Base-by-base conservation (phyloP, 768 basidiomycete species). In the Phaeolepiota aurea region DNA sequence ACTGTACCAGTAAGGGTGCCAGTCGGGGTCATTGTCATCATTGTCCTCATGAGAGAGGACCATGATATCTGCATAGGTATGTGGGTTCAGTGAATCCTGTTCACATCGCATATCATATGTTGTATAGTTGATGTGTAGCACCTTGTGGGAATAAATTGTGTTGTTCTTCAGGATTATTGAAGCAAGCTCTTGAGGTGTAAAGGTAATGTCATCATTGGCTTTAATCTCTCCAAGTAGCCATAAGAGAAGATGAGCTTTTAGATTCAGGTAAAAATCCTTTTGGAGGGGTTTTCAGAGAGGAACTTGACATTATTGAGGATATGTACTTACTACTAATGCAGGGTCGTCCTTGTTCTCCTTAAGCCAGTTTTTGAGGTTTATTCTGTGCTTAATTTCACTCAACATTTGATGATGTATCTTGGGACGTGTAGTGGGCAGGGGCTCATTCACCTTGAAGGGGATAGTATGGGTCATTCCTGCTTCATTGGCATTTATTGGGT, bases 61-160 rank as follows among this genome's bases (percentile, higher is more conserved):
- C 43, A 46, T 46, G 19, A 46, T 35, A 33, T 45, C 32, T 3
- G 41, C 7, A 25, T 42, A 40, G 2, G 40, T 45, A 3, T 33
- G 14, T 4, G 32, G 38, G 38, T 45, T 45, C 10, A 45, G 2
- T 3, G 31, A 41, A 22, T 44, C 43, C 32, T 45, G 44, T 20
- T 31, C 19, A 14, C 40, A 16, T 14, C 18, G 5, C n/a, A 14
- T 7, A 16, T 35, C 33, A 20, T 58, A 58, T 12, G 51, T 54
- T 16, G 57, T 59, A 44, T 59, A 55, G 42, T 57, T 54, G 38
- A 57, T 38, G 1, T 21, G 48, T 7, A 54, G 30, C 1, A 51
- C 45, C 36, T 49, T 42, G 41, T 52, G 45, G n/a, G 30, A 38
- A 23, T 44, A 50, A 21, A 47, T 22, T 7, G 14, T 20, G 31